A percentile compares a stretch with the other conserved stretches of the same genome.
Evolutionary conservation across 1,139 yeast genomes (phyloP).

Genomic region (Geotrichum europaeum): DNA sequence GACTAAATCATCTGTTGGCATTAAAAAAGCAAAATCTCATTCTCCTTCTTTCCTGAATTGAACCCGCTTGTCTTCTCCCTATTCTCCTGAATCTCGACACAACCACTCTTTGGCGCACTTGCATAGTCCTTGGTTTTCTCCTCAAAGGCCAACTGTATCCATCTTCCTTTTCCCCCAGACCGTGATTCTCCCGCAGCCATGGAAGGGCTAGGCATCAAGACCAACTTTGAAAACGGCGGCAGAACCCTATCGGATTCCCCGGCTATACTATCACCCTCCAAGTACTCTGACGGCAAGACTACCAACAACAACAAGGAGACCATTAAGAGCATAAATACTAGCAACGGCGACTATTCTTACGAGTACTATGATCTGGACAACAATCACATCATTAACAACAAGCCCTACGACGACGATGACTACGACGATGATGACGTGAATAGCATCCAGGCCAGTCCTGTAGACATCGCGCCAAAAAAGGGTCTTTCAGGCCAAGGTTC

Average conservation of each 20-base stretch:
- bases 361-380: conserved; percentile 13
- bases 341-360: neutral
- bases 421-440: conserved; percentile 9
- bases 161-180: neutral
- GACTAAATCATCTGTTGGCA: neutral
- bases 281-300: neutral
- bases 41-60: neutral
- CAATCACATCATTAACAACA: neutral
- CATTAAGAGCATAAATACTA: neutral
- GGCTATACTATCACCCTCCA: neutral
- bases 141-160: neutral
- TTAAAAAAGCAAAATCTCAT: neutral
- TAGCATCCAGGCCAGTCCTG: conserved; percentile 15
- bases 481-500: neutral
- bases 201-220: conserved; percentile 15
- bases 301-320: neutral
- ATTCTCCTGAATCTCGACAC: neutral
- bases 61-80: neutral
- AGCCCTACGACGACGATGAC: conserved; percentile 1
- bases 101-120: neutral
- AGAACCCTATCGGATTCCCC: conserved; percentile 1
- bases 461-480: conserved; percentile 9
- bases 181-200: neutral
- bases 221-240: conserved; percentile 7
- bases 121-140: neutral